Evolutionary conservation across 2,329 filamentous ascomycete genomes (phyloP).

Genomic region (Cytospora piceae): DNA sequence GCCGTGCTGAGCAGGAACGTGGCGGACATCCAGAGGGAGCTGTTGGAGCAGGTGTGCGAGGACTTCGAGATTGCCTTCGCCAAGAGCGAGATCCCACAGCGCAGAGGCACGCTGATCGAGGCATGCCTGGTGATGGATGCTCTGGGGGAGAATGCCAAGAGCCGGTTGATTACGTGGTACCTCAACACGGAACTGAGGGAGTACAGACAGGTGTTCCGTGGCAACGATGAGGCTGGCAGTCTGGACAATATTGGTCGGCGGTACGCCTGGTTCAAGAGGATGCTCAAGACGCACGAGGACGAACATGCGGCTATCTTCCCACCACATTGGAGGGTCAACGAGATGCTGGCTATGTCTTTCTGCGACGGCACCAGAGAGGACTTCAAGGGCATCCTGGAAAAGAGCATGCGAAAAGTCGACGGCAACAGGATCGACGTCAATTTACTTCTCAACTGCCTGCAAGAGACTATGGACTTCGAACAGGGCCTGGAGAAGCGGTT

Average conservation of each 20-base stretch:
- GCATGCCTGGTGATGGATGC: conserved; percentile 95
- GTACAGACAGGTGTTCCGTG: conserved; percentile 92
- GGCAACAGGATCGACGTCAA: conserved; percentile 87
- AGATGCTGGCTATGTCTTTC: conserved; percentile 87
- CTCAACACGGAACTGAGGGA: conserved; percentile 96
- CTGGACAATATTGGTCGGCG: conserved; percentile 94
- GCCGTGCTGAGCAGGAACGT: conserved; percentile 91
- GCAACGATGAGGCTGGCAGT: conserved; percentile 94
- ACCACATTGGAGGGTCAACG: conserved; percentile 83
- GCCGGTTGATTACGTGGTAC: conserved; percentile 90
- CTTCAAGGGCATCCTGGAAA: conserved; percentile 89
- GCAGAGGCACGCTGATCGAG: conserved; percentile 75
- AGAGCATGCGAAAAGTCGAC: conserved; percentile 77
- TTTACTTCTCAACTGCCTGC: conserved; percentile 82
- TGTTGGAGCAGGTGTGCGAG: conserved; percentile 97
- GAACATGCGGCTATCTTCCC: conserved; percentile 92
- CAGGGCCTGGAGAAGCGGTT: conserved; percentile 87
- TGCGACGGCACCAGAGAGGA: conserved; percentile 96
- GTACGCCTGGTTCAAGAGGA: conserved; percentile 96
- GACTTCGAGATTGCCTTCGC: conserved; percentile 97
- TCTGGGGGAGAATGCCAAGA: conserved; percentile 82
- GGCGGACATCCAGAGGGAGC: conserved; percentile 86
- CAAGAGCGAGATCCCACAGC: conserved; percentile 76
- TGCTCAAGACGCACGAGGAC: conserved; percentile 93
- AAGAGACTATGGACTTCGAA: conserved; percentile 97